A percentile compares a stretch with the other conserved stretches of the same genome.
Evolutionary conservation across 805 yeast genomes (phyloP).

Genomic region (Kuraishia ogatae): DNA sequence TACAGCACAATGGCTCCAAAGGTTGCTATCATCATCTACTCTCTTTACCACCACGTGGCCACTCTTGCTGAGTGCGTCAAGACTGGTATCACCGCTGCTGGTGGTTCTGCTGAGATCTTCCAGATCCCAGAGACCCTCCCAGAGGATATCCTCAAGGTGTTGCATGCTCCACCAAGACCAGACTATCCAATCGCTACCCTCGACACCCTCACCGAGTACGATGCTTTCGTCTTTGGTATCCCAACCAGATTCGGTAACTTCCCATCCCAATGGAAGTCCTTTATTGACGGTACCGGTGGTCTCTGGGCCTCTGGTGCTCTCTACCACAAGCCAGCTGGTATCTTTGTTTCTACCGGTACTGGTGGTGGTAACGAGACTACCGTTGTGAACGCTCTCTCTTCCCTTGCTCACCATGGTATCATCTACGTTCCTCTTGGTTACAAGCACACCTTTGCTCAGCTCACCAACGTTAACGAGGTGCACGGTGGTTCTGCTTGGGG

Average conservation of each 20-base stretch:
- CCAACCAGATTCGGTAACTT: conserved; percentile 80
- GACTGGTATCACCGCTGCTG: conserved; percentile 63
- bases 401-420: conserved; percentile 73
- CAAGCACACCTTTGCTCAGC: conserved; percentile 43
- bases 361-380: conserved; percentile 85
- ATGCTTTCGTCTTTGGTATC: conserved; percentile 77
- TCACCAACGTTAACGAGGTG: conserved; percentile 48
- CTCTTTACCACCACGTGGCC: conserved; percentile 72
- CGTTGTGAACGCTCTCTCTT: conserved; percentile 52
- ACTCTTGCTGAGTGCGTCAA: conserved; percentile 58
- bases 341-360: conserved; percentile 68
- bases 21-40: conserved; percentile 46
- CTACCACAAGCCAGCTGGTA: conserved; percentile 65
- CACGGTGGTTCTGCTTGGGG: conserved; percentile 87
- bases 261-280: conserved; percentile 73
- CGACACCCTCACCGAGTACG: conserved; percentile 53
- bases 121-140: conserved; percentile 74
- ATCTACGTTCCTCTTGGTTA: conserved; percentile 74
- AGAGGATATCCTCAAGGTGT: conserved; percentile 40
- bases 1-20: conserved; percentile 9
- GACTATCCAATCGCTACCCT: conserved; percentile 53
- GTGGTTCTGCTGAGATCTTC: conserved; percentile 58
- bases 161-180: conserved; percentile 63
- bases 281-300: conserved; percentile 73
- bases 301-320: conserved; percentile 72